Evolutionary conservation across 371 early-diverging fungal species (phyloP), one percentile per base, ranked within the genome.

Genomic region (Lichtheimia ramosa): DNA sequence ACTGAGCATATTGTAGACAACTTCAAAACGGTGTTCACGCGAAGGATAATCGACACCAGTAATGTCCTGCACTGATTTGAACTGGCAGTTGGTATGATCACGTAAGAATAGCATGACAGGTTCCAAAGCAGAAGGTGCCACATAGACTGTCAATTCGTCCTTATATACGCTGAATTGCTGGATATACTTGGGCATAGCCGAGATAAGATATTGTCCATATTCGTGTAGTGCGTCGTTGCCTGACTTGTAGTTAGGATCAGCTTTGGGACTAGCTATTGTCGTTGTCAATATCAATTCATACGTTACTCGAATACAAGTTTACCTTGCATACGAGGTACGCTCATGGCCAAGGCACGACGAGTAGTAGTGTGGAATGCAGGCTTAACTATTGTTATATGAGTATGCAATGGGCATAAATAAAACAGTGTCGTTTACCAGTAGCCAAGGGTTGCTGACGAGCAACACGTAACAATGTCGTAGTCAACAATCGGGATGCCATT

Each of bases 91-190:
- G 64, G 90, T 90, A 82, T 98, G 97, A 74, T 97, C 96, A 63
- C 95, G 89, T 69, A 98, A 85, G 66, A 98, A 97, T 66, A 81
- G 81, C 74, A 92, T 79, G 56, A 91, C 91, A 43, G 89, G 94
- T 41, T 81, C 60, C 25, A 98, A 61, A 20, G 85, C 90, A 34
- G 84, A 77, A 40, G 98, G 97, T 43, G 94, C 92, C 54, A 92
- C 86, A 75, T 91, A 91, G 58, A 98, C 72, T n/a, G 94, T 92
- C 59, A 98, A 83, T 72, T 98, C 98, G 68, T 98, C 95, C 82
- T 97, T 97, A 88, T 96, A 97, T 56, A 98, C 92, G 54, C 88
- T 91, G 78, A 91, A 92, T 80, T 96, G 98, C 75, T 98, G 98
- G 60, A 98, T 90, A 71, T 83, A 96, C 75, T 96, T 97, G 41